Conservation (phyloP, 2,329 filamentous ascomycete genomes). For the Ambrosiella xylebori region DNA sequence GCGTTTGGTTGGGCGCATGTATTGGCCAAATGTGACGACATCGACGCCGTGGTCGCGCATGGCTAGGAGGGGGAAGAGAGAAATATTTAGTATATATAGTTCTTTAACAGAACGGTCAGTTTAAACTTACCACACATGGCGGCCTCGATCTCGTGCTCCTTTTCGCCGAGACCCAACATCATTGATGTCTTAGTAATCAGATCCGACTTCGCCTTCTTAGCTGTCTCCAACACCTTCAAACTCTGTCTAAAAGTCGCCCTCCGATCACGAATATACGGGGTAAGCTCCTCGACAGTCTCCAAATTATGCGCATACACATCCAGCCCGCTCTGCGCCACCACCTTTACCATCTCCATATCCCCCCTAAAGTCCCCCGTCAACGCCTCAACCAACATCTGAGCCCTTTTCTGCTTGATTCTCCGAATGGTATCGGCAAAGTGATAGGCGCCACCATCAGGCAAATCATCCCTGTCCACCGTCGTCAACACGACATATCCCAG, state of each 20-base stretch:
- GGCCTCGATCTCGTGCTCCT: conserved; percentile 67
- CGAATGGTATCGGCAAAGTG: conserved; percentile 91
- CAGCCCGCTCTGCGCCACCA: conserved; percentile 73
- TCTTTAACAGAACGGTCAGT: background rate
- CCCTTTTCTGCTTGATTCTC: conserved; percentile 75
- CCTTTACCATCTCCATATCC: conserved; percentile 66
- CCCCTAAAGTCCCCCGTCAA: conserved; percentile 78
- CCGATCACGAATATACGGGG: conserved; percentile 76
- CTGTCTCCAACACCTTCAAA: conserved; percentile 59
- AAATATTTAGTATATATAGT: background rate
- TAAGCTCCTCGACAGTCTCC: conserved; percentile 83
- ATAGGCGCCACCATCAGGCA: conserved; percentile 69
- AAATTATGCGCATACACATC: conserved; percentile 97
- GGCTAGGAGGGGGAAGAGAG: conserved; percentile 28
- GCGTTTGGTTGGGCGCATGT: conserved; percentile 96
- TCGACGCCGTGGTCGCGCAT: conserved; percentile 69
- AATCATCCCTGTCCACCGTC: conserved; percentile 81
- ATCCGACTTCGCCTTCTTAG: conserved; percentile 52
- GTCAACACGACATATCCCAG: conserved; percentile 92
- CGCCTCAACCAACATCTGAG: conserved; percentile 63
- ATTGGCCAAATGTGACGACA: conserved; percentile 97
- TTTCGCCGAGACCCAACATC: conserved; percentile 91
- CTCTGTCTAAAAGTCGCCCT: conserved; percentile 81
- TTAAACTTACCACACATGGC: conserved; percentile 45
- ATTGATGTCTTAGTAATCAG: conserved; percentile 98